phyloP scores from a whole-genome alignment of 352 stramenopile species.

The Globisporangium orthogonon region DNA sequence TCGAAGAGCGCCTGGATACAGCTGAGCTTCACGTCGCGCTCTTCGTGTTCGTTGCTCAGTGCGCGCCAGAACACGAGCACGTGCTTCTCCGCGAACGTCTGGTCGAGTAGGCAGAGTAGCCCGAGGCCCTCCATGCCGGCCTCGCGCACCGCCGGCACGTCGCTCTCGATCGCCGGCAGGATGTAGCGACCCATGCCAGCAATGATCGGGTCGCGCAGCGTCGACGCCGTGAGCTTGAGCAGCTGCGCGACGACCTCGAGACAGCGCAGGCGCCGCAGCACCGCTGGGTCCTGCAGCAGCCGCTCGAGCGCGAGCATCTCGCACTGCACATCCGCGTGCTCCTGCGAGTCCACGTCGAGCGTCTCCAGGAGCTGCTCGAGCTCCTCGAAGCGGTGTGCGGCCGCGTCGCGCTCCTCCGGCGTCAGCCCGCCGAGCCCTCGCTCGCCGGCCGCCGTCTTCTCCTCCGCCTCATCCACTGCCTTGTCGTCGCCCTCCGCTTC shows the following conservation, averaged over 20 bases:
- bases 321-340: slow-evolving; percentile 51
- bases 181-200: slow-evolving; percentile 69
- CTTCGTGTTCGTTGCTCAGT: slow-evolving; percentile 73
- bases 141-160: slow-evolving; percentile 65
- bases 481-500: slow-evolving; percentile 11
- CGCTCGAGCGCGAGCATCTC: slow-evolving; percentile 68
- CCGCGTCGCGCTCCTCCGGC: slow-evolving; percentile 45
- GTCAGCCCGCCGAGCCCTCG: slow-evolving; percentile 26
- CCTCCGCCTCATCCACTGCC: slow-evolving; percentile 14
- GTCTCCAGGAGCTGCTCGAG: slow-evolving; percentile 53
- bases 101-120: slow-evolving; percentile 65
- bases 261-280: slow-evolving; percentile 65
- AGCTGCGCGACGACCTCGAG: slow-evolving; percentile 71
- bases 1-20: slow-evolving; percentile 69
- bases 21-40: slow-evolving; percentile 70
- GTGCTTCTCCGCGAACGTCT: slow-evolving; percentile 56
- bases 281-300: slow-evolving; percentile 57
- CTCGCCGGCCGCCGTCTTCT: slow-evolving; percentile 2
- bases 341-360: slow-evolving; percentile 45
- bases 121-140: slow-evolving; percentile 69
- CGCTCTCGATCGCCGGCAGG: slow-evolving; percentile 68
- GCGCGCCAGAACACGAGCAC: slow-evolving; percentile 76
- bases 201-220: slow-evolving; percentile 56
- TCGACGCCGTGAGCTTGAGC: slow-evolving; percentile 64
- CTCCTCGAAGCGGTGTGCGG: slow-evolving; percentile 55